Base-by-base conservation (phyloP, 2,329 filamentous ascomycete species). In the Parasarocladium wereldwijsianum region DNA sequence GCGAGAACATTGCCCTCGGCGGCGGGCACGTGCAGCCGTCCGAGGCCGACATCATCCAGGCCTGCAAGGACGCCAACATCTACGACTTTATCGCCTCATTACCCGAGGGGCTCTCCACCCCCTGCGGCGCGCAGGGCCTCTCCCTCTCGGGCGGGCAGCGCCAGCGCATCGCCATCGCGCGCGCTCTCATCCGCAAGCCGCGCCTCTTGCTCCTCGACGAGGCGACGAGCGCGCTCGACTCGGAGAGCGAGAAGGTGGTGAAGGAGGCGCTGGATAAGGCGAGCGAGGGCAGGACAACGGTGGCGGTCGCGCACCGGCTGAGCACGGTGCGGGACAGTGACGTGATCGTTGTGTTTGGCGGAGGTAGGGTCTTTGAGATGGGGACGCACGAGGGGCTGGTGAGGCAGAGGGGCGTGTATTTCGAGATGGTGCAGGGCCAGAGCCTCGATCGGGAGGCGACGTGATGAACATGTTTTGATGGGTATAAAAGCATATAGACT, bases 131-230 rank as follows among this genome's bases (percentile, higher is more conserved):
- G 39, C 66, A 69, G 28, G 77, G 77, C 1, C 66, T 76, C 12
- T 73, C 76, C 34, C 55, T 85, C 2, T 81, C 74, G 2, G 79
- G 79, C 15, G 79, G 79, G 1, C 77, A 85, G 46, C 60, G 76
- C 6, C 78, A 84, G 46, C 69, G 76, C 14, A 66, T 82, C 19
- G 76, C 77, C 7, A 84, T 85, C 36, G 79, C 78, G 0, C 62
- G 79, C 6, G 74, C 74, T 8, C 72, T 84, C 17, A 62, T 84
- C 31, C 70, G 75, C 26, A 57, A 71, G 29, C 78, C 78, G 0
- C 55, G 59, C 1, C 68, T 85, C 2, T 52, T 85, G 3, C 65
- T 85, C 5, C 57, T 85, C 0, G 79, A 85, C 41, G 79, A 85
- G 50, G 79, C 79, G 2, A 85, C 79, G 0, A 58, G 53, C 13